Evolutionary conservation across 257 asterid species (phyloP), one percentile per base, ranked within the genome.

Genomic region (Oldenlandia corymbosa): DNA sequence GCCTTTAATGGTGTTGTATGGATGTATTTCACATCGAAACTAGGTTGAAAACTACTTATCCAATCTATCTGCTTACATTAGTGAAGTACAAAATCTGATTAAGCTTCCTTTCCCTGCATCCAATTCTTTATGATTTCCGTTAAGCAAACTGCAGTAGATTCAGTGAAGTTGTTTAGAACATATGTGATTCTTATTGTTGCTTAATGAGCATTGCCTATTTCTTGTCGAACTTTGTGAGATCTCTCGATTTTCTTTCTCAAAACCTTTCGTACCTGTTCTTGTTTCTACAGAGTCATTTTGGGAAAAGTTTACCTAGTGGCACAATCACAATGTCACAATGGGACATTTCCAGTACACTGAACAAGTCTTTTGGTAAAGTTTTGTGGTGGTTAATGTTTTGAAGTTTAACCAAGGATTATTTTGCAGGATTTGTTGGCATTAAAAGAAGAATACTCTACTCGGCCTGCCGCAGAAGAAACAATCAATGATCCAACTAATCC

Each of bases 401-500:
- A 50, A 9, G 43, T 30, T 32, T 31, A 46, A 30, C 16, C 28
- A 39, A 34, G 23, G 31, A 68, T 32, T 1, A 9, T 46, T 71
- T 39, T 64, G 63, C 84, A 92, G 99, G 99, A 92, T 73, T 74
- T 92, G 81, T 78, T 92, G 36, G 99, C 94, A 20, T 73, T 92
- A 77, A 89, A 85, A 76, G 96, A 84, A 69, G 90, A 87, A 60
- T 92, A 92, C 77, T 82, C 87, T 5, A 69, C 84, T 23, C 96
- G 94, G 46, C 95, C 95, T 58, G 97, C 97, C 57, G 67, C 62
- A 10, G 97, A 92, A 81, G 99, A 92, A 83, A 92, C 99, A 2
- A 89, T 92, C 72, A 92, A 92, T 47, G 95, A 92, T 77, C 97
- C 99, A 36, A 89, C 99, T 23, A 92, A 92, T 68, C 97, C 97